Evolutionary conservation across 129 eudicot genomes (phyloP), one percentile per base, ranked within the genome.

Genomic region (Chrysanthemum seticuspe): DNA sequence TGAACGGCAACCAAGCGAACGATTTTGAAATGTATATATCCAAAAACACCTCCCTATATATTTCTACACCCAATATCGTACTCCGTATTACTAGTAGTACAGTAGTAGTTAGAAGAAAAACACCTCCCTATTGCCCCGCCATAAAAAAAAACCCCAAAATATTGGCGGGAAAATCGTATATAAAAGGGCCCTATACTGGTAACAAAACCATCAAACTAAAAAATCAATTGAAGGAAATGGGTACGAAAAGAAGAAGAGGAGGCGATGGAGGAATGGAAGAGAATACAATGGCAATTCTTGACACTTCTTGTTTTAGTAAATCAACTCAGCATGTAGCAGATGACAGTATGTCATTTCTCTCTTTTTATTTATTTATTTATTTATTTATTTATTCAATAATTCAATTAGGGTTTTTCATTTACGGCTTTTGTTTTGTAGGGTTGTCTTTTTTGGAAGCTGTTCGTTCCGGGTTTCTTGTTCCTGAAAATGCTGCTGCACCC

Each of bases 391-490:
- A 19, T 19, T 19, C 21, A 19, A 19, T 19, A 13, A 31, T 31
- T 34, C n/a, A 23, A 7, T 64, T 36, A 14, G 4, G 47, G 47
- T 40, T 40, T 40, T 40, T 40, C 0, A 40, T 40, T 72, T 55
- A 14, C 6, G 11, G 3, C 4, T 68, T 23, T 15, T 65, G 12
- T 1, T 62, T 54, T 61, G 16, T 44, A 89, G 98, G 98, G 67
- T 67, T 87, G 50, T 67, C 96, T 31, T 92, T 87, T 67, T 84
- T 92, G 34, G 96, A 92, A 83, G 98, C 96, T 40, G 96, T 92
- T 75, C 86, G 98, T 50, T 79, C 88, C 59, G 79, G 87, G 15
- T 87, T 84, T 12, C 79, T 85, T 78, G 87, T 83, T 68, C 82
- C 95, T 1, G 87, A 76, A 16, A 78, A 82, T 74, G 92, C 86